Conservation (phyloP, 345 rosid species). For the Gynandropsis gynandra region DNA sequence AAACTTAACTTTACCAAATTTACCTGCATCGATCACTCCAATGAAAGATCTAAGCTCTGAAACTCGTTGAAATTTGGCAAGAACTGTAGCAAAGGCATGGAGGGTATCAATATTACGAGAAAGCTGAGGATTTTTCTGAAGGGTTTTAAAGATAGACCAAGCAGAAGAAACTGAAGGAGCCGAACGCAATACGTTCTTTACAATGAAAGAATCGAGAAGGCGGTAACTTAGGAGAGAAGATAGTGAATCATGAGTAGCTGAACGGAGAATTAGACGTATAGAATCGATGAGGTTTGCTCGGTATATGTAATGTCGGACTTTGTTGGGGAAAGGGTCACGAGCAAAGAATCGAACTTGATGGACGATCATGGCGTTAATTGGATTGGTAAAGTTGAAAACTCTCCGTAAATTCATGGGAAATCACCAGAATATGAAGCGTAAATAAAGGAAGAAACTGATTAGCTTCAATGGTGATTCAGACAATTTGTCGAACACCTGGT, state of each 20-base stretch:
- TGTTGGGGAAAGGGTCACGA: slow-evolving; percentile 71
- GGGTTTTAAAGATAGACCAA: slow-evolving; percentile 42
- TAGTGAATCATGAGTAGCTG: slow-evolving; percentile 30
- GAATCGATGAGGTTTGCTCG: slow-evolving; percentile 67
- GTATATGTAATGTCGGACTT: slow-evolving; percentile 61
- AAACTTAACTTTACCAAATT: slow-evolving; percentile 36
- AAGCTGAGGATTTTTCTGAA: slow-evolving; percentile 30
- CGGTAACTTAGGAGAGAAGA: slow-evolving; percentile 42
- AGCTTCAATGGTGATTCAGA: not conserved
- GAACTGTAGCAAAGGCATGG: slow-evolving; percentile 59
- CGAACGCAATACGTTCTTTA: slow-evolving; percentile 59
- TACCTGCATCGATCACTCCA: slow-evolving; percentile 40
- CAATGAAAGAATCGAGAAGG: slow-evolving; percentile 64
- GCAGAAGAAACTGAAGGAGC: slow-evolving; percentile 65
- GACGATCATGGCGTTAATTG: slow-evolving; percentile 8
- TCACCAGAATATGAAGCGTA: not conserved
- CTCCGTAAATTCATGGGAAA: slow-evolving; percentile 32
- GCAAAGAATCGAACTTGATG: slow-evolving; percentile 45
- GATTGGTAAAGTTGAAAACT: slow-evolving; percentile 24
- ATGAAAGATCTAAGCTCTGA: slow-evolving; percentile 47
- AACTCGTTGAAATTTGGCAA: slow-evolving; percentile 48
- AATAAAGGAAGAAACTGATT: slow-evolving; percentile 1
- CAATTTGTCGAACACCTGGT: slow-evolving; percentile 25
- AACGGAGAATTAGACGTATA: slow-evolving; percentile 63
- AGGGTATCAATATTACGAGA: slow-evolving; percentile 43